Evolutionary conservation across 441 rosid genomes (phyloP).

Genomic region (Bruguiera hainesii): DNA sequence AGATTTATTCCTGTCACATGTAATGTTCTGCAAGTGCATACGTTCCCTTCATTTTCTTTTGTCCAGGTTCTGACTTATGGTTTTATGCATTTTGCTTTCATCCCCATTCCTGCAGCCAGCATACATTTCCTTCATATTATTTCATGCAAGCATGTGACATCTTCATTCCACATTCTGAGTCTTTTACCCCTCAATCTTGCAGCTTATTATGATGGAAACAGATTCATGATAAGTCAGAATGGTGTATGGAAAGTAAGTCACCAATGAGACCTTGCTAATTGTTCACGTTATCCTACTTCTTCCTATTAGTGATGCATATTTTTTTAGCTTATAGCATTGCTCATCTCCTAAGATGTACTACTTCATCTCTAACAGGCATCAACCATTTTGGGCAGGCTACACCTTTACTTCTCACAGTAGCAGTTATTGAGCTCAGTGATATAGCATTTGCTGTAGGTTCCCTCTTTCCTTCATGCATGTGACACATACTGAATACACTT

Average conservation of each 20-base stretch:
- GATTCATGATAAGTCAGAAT: constrained; percentile 58
- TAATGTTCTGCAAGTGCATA: constrained; percentile 33
- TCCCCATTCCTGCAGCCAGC: too few species aligned
- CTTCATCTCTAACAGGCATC: constrained; percentile 60
- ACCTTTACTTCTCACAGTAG: constrained; percentile 89
- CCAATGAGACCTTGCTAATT: constrained; percentile 9
- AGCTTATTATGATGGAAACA: constrained; percentile 74
- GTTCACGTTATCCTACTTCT: constrained; percentile 6
- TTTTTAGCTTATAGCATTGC: constrained; percentile 5
- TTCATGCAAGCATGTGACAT: background rate
- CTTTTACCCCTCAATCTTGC: constrained; percentile 24
- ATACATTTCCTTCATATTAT: background rate
- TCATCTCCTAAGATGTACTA: constrained; percentile 16
- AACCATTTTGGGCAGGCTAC: constrained; percentile 91
- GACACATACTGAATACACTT: constrained; percentile 8
- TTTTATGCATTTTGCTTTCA: background rate
- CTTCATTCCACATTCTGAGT: background rate
- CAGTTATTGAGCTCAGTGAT: constrained; percentile 93
- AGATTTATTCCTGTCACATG: constrained; percentile 88
- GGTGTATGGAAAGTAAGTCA: constrained; percentile 79
- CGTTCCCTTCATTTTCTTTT: constrained; percentile 7
- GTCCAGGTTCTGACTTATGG: constrained; percentile 5
- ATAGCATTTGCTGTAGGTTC: constrained; percentile 88
- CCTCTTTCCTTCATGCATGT: constrained; percentile 26
- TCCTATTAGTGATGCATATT: constrained; percentile 10